Evolutionary conservation across 768 basidiomycete genomes (phyloP).

Genomic region (Kondoa malvinella): DNA sequence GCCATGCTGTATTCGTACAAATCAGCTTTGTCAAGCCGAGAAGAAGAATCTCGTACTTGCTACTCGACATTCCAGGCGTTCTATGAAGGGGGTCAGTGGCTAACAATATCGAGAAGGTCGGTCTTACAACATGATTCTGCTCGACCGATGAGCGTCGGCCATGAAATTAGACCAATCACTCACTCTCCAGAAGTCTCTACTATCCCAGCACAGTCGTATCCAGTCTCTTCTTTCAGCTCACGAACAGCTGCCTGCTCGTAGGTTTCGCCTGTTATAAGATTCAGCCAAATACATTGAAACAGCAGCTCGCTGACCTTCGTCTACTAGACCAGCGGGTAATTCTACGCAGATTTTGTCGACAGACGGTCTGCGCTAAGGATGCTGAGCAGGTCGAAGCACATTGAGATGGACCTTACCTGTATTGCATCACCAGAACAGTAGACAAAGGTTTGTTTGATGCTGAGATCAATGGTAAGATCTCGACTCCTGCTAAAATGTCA

Average conservation of each 20-base stretch:
- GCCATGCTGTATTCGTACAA: neutral
- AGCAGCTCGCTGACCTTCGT: too few relatives aligned
- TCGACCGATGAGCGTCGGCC: neutral
- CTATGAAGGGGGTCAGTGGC: too few relatives aligned
- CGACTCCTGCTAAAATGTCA: neutral
- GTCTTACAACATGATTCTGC: neutral
- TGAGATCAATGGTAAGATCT: neutral
- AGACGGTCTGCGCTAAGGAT: neutral
- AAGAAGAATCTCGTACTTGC: neutral
- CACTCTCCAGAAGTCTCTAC: neutral
- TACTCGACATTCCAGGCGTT: neutral
- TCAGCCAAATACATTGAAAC: too few relatives aligned
- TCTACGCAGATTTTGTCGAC: neutral
- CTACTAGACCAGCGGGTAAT: neutral
- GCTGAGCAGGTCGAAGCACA: neutral
- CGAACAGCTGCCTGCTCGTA: neutral
- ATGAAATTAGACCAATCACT: neutral
- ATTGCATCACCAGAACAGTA: neutral
- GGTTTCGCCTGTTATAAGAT: too few relatives aligned
- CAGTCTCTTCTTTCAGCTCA: neutral
- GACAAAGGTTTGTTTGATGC: neutral
- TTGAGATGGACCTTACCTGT: neutral
- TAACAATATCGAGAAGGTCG: too few relatives aligned
- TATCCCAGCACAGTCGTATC: neutral
- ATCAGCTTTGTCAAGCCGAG: neutral